These are phyloP conservation scores for Tilletia horrida DNA, from an alignment of 1,284 basidiomycete genomes.

Conservation along the genomic window DNA sequence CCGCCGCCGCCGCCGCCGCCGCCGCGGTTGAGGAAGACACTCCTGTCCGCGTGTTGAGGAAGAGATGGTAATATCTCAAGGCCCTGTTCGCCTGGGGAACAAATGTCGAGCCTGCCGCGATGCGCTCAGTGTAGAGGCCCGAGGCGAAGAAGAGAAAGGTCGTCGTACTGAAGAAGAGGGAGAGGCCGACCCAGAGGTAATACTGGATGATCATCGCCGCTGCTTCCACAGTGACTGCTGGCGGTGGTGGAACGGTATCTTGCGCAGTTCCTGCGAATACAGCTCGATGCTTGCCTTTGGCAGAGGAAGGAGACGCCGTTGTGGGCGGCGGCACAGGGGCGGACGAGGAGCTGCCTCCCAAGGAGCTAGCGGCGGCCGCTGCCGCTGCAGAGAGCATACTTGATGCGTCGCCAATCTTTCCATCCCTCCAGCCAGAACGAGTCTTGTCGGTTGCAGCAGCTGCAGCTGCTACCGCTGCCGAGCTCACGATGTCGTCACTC, in stretches of 20 bases:
- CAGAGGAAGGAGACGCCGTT: no score
- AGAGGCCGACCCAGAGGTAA: slow-evolving; percentile 39
- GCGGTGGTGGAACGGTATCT: neutral
- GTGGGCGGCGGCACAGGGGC: no score
- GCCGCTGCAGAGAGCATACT: neutral
- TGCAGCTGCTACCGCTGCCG: no score
- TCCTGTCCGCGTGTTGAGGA: slow-evolving; percentile 83
- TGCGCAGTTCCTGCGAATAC: no score
- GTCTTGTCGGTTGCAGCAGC: no score
- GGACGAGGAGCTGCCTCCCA: neutral
- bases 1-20: neutral
- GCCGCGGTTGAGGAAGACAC: no score
- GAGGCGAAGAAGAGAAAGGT: slow-evolving; percentile 92
- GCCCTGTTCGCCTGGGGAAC: slow-evolving; percentile 93
- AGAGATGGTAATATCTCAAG: slow-evolving; percentile 89
- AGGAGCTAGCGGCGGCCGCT: neutral
- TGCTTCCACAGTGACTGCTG: neutral
- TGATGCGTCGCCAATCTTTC: no score
- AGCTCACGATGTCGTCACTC: no score
- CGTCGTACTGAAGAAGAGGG: slow-evolving; percentile 63
- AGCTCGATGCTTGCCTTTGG: no score
- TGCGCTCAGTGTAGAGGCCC: slow-evolving; percentile 93
- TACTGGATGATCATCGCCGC: slow-evolving; percentile 21
- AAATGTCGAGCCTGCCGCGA: slow-evolving; percentile 94
- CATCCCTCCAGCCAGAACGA: no score